These are phyloP conservation scores for Eragrostis tef DNA, from an alignment of 202 grass and related monocot species.

Conservation along the genomic window DNA sequence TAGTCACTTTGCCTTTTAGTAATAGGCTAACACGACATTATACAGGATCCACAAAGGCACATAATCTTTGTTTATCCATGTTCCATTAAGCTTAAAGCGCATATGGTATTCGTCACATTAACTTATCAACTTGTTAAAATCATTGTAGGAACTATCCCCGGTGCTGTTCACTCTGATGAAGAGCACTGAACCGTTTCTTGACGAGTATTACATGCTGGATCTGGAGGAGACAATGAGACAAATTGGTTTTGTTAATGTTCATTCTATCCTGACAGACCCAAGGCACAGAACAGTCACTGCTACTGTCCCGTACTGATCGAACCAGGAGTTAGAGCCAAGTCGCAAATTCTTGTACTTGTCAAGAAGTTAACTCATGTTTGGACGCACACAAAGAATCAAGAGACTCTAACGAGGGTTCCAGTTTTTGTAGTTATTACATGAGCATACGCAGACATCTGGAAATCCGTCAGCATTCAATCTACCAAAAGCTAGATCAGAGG, in stretches of 20 bases:
- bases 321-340: not conserved
- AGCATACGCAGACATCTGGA: not conserved
- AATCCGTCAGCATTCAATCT: not conserved
- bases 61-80: not conserved
- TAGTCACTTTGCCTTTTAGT: not conserved
- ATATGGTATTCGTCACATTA: not conserved
- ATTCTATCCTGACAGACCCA: constrained; percentile 66
- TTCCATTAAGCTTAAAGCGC: not conserved
- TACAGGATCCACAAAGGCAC: not conserved
- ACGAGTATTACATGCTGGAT: constrained; percentile 86
- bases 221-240: constrained; percentile 64
- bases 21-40: constrained; percentile 6
- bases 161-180: constrained; percentile 81
- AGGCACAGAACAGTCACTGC: constrained; percentile 90
- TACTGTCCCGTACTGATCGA: constrained; percentile 57
- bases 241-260: constrained; percentile 67
- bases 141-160: constrained; percentile 73
- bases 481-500: not conserved
- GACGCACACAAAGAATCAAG: too few relatives aligned
- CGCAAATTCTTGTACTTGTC: too few relatives aligned
- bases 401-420: not conserved
- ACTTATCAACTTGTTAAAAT: not conserved
- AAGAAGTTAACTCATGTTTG: too few relatives aligned
- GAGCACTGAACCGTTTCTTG: constrained; percentile 84
- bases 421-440: not conserved